phyloP scores from a whole-genome alignment of 768 basidiomycete species.

The Holtermanniella nyarrowii region DNA sequence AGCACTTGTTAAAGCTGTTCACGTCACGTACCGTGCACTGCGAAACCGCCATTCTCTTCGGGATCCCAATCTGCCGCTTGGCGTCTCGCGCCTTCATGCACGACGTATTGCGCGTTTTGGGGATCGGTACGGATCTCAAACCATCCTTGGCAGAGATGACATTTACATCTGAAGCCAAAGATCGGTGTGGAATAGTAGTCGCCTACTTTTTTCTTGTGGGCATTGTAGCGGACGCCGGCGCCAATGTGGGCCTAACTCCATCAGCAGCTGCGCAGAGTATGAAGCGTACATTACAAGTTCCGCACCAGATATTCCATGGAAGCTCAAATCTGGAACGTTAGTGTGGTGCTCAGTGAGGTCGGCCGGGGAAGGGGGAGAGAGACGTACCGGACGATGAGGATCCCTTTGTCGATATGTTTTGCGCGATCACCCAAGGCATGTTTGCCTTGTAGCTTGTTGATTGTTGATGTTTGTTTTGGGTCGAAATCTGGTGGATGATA shows the following conservation, averaged over 20 bases:
- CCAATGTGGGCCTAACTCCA: slow-evolving; percentile 68
- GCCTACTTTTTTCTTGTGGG: slow-evolving; percentile 95
- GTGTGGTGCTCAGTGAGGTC: background rate
- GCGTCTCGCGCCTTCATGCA: slow-evolving; percentile 79
- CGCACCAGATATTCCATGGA: slow-evolving; percentile 68
- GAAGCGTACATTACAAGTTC: slow-evolving; percentile 58
- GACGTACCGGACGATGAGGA: slow-evolving; percentile 66
- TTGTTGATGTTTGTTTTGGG: slow-evolving; percentile 46
- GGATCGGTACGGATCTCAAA: slow-evolving; percentile 77
- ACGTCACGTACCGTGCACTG: slow-evolving; percentile 57
- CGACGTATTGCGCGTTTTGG: slow-evolving; percentile 91
- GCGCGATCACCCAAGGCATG: slow-evolving; percentile 90
- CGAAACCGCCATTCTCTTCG: slow-evolving; percentile 87
- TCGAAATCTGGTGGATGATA: slow-evolving; percentile 73
- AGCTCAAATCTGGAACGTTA: slow-evolving; percentile 57
- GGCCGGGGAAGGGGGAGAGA: background rate
- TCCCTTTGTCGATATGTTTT: slow-evolving; percentile 89
- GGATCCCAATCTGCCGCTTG: slow-evolving; percentile 97
- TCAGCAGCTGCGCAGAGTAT: slow-evolving; percentile 3
- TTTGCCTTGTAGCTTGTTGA: slow-evolving; percentile 52
- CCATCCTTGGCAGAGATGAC: slow-evolving; percentile 91
- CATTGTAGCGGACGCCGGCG: slow-evolving; percentile 99
- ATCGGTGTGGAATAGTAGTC: slow-evolving; percentile 91
- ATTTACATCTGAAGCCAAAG: slow-evolving; percentile 92
- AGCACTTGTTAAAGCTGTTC: background rate